Evolutionary conservation across 2,329 filamentous ascomycete genomes (phyloP).

Genomic region (Fusarium hostae): DNA sequence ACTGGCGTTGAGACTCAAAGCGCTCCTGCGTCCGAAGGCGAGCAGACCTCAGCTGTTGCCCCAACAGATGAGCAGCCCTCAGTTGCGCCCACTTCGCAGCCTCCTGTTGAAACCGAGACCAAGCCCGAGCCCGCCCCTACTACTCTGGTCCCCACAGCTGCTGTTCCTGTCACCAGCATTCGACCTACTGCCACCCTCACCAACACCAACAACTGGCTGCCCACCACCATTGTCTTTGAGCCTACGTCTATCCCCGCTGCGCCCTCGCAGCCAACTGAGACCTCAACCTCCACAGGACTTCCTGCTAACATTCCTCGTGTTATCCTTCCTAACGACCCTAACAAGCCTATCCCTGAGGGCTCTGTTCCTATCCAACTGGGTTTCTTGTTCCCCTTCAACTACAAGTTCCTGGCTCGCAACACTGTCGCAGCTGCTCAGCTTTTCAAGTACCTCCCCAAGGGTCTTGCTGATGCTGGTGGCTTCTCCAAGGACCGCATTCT

Average conservation of each 20-base stretch:
- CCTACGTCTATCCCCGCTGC: constrained; percentile 47
- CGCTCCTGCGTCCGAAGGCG: constrained; percentile 1
- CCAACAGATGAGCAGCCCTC: constrained; percentile 21
- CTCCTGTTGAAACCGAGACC: constrained; percentile 22
- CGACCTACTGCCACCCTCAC: constrained; percentile 56
- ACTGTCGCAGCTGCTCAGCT: constrained; percentile 83
- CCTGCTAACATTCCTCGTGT: constrained; percentile 77
- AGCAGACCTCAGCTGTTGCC: constrained; percentile 12
- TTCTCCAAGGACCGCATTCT: constrained; percentile 66
- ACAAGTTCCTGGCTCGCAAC: constrained; percentile 79
- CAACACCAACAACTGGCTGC: constrained; percentile 61
- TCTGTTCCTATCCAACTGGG: constrained; percentile 83
- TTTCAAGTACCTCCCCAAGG: constrained; percentile 79
- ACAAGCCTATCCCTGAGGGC: constrained; percentile 66
- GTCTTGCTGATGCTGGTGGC: constrained; percentile 72
- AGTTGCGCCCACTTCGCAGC: constrained; percentile 20
- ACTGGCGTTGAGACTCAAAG: constrained; percentile 11
- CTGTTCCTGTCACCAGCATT: constrained; percentile 53
- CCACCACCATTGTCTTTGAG: constrained; percentile 71
- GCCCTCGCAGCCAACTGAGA: constrained; percentile 50
- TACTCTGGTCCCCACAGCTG: constrained; percentile 31
- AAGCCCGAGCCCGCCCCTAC: constrained; percentile 31
- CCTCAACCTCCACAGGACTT: constrained; percentile 63
- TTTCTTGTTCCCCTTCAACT: constrained; percentile 84
- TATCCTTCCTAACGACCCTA: constrained; percentile 75